Base-by-base conservation (phyloP, 495 filamentous ascomycete species). In the Aspergillus baeticus region DNA sequence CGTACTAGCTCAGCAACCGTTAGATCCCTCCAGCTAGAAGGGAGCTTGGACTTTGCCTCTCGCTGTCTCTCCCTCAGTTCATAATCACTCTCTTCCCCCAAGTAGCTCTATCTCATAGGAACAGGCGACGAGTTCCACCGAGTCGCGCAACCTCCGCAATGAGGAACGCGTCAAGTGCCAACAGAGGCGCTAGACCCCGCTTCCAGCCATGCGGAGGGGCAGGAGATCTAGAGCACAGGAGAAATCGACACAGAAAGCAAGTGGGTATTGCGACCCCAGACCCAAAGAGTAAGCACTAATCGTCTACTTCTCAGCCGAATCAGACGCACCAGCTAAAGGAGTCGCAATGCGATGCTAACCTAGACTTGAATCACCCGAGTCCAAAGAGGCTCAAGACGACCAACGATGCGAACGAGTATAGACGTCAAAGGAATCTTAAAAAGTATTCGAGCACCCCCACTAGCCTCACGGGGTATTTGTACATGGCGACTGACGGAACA, bases 341-440 rank as follows among this genome's bases (percentile, higher is more conserved):
- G 26, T 7, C 20, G 38, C 34, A 29, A 39, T 10, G 18, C 11
- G 21, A 31, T 29, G 34, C 14, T 42, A 47, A 20, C 52, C 31
- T 18, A 21, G 35, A 45, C 15, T 20, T 15, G 31, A 13, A 26
- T 10, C 38, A 10, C 10, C n/a, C 37, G 10, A 36, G 10, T 21
- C 46, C 33, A 8, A 52, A 47, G 20, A 46, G 31, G 4, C 34
- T 18, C 13, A 55, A 47, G 42, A 47, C 34, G 6, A 20, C 29
- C 17, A 18, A 43, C 21, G 52, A 38, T 22, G 23, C n/a, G 43
- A 55, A 39, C 10, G 33, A 31, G 10, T 55, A 45, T 20, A 45
- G 52, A n/a, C 41, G 52, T 36, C 38, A 36, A 31, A 45, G 52
- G 38, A 55, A 39, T 22, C 29, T 47, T 14, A 55, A 55, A 13